Conservation (phyloP, 1,139 yeast species). For the Scheffersomyces segobiensis region DNA sequence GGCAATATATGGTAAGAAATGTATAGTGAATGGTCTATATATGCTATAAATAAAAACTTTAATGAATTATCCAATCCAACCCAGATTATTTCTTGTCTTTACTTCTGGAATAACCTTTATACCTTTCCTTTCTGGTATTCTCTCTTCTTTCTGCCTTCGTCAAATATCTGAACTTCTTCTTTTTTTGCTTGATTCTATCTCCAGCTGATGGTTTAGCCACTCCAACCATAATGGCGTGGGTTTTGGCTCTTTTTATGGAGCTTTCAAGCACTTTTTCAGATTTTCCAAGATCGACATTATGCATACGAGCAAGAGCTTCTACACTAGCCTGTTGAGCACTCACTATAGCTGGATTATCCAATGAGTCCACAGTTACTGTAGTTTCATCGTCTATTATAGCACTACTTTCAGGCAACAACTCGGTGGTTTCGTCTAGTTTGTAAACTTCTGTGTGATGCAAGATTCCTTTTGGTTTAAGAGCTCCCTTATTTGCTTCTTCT, state of each 20-base stretch:
- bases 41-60: not conserved
- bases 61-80: not conserved
- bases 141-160: constrained; percentile 75
- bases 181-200: constrained; percentile 43
- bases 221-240: constrained; percentile 68
- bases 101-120: constrained; percentile 9
- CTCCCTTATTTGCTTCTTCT: constrained; percentile 9
- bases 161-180: constrained; percentile 86
- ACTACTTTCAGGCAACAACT: constrained; percentile 37
- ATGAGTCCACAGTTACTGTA: constrained; percentile 59
- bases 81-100: not conserved
- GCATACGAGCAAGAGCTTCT: constrained; percentile 57
- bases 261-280: constrained; percentile 62
- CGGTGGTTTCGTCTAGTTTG: constrained; percentile 38
- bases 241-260: constrained; percentile 68
- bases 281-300: constrained; percentile 61
- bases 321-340: constrained; percentile 37
- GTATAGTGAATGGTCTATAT: not conserved
- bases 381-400: constrained; percentile 57
- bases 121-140: constrained; percentile 60
- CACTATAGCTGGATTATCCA: constrained; percentile 47
- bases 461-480: constrained; percentile 33
- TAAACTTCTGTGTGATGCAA: constrained; percentile 46
- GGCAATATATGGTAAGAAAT: not conserved
- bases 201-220: constrained; percentile 39